These are phyloP conservation scores for Penicillium bialowiezense DNA, from an alignment of 495 filamentous ascomycete species.

Conservation along the genomic window DNA sequence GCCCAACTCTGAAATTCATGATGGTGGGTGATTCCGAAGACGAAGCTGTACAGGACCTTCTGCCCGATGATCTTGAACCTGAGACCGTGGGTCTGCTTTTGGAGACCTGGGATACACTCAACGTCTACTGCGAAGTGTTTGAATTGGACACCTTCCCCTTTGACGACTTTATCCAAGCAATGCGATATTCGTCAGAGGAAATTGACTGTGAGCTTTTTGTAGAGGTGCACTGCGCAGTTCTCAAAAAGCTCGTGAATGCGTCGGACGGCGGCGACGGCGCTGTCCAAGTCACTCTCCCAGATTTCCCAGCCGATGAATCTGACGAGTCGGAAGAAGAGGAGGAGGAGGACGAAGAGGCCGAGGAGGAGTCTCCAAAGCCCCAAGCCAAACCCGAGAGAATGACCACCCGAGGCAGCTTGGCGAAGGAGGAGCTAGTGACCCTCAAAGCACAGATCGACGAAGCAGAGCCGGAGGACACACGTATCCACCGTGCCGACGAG, in stretches of 20 bases:
- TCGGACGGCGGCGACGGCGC: constrained; percentile 70
- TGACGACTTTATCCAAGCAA: constrained; percentile 89
- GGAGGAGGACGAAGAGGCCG: constrained; percentile 35
- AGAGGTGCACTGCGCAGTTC: constrained; percentile 85
- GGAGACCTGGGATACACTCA: constrained; percentile 93
- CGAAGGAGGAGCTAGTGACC: constrained; percentile 71
- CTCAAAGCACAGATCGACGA: constrained; percentile 49
- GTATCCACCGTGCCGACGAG: constrained; percentile 74
- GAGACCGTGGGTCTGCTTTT: constrained; percentile 76
- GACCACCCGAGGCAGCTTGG: constrained; percentile 80
- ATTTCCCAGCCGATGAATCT: constrained; percentile 66
- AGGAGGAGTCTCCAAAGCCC: constrained; percentile 35
- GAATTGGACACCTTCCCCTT: constrained; percentile 95
- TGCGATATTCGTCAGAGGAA: constrained; percentile 74
- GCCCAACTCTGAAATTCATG: constrained; percentile 77
- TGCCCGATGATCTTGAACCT: constrained; percentile 66
- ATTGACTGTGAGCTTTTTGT: constrained; percentile 82
- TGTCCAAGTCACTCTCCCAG: constrained; percentile 73
- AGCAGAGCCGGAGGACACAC: constrained; percentile 33
- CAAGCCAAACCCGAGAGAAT: constrained; percentile 62
- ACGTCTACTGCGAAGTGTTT: constrained; percentile 92
- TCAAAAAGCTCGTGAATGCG: constrained; percentile 81
- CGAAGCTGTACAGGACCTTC: constrained; percentile 34
- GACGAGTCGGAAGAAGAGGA: constrained; percentile 58
- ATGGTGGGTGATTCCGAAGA: constrained; percentile 53